Evolutionary conservation across 108 stramenopile species (phyloP).

Genomic region (Hondaea fermentalgiana): DNA sequence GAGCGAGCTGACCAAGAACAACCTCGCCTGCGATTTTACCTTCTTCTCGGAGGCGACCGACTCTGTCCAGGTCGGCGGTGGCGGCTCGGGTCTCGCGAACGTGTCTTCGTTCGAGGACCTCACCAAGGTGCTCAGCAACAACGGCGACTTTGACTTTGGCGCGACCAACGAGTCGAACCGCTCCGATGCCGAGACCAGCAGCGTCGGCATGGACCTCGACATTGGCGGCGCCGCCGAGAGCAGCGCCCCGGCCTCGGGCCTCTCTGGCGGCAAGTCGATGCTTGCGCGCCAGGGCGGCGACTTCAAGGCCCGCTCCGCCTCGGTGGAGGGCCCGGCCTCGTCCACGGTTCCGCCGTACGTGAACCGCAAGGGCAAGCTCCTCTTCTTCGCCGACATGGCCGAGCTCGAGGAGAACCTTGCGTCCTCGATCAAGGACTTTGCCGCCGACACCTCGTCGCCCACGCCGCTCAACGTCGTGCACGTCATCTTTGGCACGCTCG

Average conservation of each 20-base stretch:
- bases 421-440: background rate
- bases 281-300: background rate
- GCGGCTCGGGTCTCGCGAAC: background rate
- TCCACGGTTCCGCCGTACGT: background rate
- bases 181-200: background rate
- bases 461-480: constrained; percentile 70
- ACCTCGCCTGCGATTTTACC: background rate
- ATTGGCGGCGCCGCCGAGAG: background rate
- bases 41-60: constrained; percentile 14
- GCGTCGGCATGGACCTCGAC: constrained; percentile 14
- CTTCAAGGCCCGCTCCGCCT: background rate
- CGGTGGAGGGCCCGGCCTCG: background rate
- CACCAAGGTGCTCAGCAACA: background rate
- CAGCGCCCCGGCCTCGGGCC: background rate
- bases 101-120: constrained; percentile 5
- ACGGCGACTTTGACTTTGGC: background rate
- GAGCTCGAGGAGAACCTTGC: background rate
- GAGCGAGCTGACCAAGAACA: background rate
- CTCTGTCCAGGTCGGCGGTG: background rate
- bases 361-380: background rate
- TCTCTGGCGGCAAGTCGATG: background rate
- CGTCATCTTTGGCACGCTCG: constrained; percentile 52
- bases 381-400: background rate
- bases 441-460: background rate
- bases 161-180: background rate